Evolutionary conservation across 1,284 basidiomycete species (phyloP).

Genomic region (Cerioporus squamosus): DNA sequence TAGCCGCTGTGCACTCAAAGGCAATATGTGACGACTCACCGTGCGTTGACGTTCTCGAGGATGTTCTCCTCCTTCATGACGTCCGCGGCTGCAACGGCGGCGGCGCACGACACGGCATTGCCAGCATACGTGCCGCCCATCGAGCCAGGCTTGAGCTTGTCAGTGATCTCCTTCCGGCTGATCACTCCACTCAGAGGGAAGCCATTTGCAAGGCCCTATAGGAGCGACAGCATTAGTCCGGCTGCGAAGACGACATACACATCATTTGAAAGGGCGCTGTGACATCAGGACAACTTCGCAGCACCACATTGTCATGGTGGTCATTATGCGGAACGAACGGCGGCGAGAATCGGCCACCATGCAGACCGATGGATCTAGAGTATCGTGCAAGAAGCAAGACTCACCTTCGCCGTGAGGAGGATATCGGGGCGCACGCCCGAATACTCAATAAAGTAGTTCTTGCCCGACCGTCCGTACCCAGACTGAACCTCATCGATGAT

Average conservation of each 20-base stretch:
- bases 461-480: constrained; percentile 91
- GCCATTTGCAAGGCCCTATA: constrained; percentile 87
- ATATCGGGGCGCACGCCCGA: constrained; percentile 88
- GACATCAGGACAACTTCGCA: too few species aligned
- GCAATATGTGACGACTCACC: constrained; percentile 45
- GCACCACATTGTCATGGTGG: too few species aligned
- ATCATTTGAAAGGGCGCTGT: too few species aligned
- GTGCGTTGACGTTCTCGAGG: constrained; percentile 75
- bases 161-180: constrained; percentile 82
- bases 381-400: background rate
- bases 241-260: too few species aligned
- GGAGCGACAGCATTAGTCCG: too few species aligned
- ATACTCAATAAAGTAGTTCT: constrained; percentile 81
- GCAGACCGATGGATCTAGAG: too few species aligned
- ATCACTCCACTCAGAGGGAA: constrained; percentile 92
- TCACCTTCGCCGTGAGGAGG: constrained; percentile 85
- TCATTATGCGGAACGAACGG: too few species aligned
- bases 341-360: too few species aligned
- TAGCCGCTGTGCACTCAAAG: background rate
- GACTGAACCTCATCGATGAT: constrained; percentile 91
- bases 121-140: constrained; percentile 94
- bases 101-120: constrained; percentile 89
- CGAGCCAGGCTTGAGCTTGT: constrained; percentile 78
- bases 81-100: constrained; percentile 81
- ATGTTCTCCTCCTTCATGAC: constrained; percentile 80